These are phyloP conservation scores for Calonectria pauciramosa DNA, from an alignment of 2,329 filamentous ascomycete species.

Conservation along the genomic window DNA sequence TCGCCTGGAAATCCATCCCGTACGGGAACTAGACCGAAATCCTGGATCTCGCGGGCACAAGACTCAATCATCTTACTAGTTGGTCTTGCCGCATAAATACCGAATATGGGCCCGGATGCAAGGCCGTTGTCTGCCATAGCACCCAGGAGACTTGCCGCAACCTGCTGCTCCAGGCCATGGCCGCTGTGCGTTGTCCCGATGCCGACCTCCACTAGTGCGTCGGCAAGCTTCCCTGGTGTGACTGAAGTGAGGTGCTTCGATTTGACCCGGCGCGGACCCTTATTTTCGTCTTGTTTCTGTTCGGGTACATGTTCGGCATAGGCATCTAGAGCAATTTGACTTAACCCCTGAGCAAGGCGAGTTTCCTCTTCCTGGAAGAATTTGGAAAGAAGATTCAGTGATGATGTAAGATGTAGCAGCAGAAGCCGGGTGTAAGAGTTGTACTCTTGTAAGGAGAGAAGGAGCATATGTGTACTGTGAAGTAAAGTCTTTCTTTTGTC, in stretches of 20 bases:
- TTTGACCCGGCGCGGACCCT: constrained; percentile 78
- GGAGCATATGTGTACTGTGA: constrained; percentile 78
- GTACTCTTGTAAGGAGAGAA: constrained; percentile 85
- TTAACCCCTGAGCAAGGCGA: constrained; percentile 80
- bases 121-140: constrained; percentile 84
- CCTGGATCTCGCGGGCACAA: constrained; percentile 88
- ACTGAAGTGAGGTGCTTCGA: constrained; percentile 62
- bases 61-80: constrained; percentile 88
- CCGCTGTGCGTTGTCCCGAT: constrained; percentile 85
- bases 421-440: constrained; percentile 79
- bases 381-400: constrained; percentile 75
- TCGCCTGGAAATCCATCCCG: constrained; percentile 60
- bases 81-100: constrained; percentile 89
- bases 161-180: constrained; percentile 79
- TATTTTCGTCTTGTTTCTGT: constrained; percentile 70
- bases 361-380: constrained; percentile 79
- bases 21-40: constrained; percentile 88
- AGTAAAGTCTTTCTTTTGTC: constrained; percentile 77
- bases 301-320: constrained; percentile 47
- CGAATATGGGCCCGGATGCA: constrained; percentile 87
- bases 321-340: constrained; percentile 75
- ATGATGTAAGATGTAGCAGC: constrained; percentile 78
- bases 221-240: constrained; percentile 77
- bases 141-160: constrained; percentile 84
- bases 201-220: constrained; percentile 82